phyloP scores from a whole-genome alignment of 352 stramenopile species.

The Globisporangium cederbergense region DNA sequence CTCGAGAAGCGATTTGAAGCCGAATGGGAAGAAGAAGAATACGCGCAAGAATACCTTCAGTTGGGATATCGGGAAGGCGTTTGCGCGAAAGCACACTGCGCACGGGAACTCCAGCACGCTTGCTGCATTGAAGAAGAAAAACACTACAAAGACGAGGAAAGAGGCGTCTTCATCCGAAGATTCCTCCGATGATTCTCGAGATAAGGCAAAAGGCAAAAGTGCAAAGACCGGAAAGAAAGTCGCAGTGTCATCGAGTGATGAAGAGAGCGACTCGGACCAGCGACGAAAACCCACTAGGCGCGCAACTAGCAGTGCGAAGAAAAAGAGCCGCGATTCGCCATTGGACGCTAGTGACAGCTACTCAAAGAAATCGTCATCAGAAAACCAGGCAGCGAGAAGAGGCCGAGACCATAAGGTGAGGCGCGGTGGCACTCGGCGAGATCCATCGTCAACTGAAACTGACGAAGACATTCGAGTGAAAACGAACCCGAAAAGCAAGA shows the following conservation, averaged over 20 bases:
- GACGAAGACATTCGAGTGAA: conserved; percentile 7
- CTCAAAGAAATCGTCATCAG: not conserved
- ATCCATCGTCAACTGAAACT: conserved; percentile 11
- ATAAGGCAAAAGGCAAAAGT: conserved; percentile 4
- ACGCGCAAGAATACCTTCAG: conserved; percentile 69
- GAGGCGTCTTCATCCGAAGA: conserved; percentile 18
- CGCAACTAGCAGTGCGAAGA: not conserved
- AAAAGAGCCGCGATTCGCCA: not conserved
- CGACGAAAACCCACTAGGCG: not conserved
- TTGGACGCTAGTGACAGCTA: not conserved
- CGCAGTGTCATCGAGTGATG: not conserved
- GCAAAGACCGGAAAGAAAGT: not conserved
- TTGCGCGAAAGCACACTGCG: conserved; percentile 47
- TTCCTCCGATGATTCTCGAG: conserved; percentile 3
- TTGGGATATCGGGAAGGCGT: conserved; percentile 68
- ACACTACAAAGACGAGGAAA: not conserved
- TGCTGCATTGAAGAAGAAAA: conserved; percentile 9
- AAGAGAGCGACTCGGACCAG: not conserved
- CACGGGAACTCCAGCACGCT: conserved; percentile 11
- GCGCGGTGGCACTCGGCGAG: not conserved
- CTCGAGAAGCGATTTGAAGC: conserved; percentile 3
- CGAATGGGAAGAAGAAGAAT: conserved; percentile 29
- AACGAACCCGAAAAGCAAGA: conserved; percentile 3
- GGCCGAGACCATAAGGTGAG: not conserved
- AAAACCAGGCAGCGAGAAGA: not conserved